Evolutionary conservation across 768 basidiomycete species (phyloP), one percentile per base, ranked within the genome.

Genomic region (Termitomyces sp.): DNA sequence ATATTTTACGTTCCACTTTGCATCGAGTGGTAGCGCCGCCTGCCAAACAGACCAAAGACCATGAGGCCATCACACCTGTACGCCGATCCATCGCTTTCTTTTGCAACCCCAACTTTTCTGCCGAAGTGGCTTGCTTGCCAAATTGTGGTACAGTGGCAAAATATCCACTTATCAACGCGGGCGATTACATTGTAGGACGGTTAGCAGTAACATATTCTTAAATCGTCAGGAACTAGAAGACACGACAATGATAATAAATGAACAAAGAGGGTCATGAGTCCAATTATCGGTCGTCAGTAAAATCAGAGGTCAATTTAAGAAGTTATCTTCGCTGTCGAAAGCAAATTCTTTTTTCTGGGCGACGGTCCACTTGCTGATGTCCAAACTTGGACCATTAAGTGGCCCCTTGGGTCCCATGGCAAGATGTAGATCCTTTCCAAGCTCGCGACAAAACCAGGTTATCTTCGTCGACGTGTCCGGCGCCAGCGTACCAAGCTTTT

Each of bases 41-140:
- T 0, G 76, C 76, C 12, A 70, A 72, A 62, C 74, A 74, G 59
- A 65, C 80, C 54, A 78, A 66, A 59, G 72, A 76, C 8, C 73
- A 70, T 6, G 81, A 84, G 58, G 71, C 67, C n/a, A 68, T 84
- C 55, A 85, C 82, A 1, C 84, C 88, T 0, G 68, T 72, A 9
- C 79, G 91, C 26, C 88, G 90, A 64, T 90, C 88, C 9, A 86
- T 93, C 50, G 91, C 88, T 8, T 93, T 89, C 75, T 93, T 93
- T 71, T 90, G 87, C 74, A 92, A 88, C 62, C 90, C 90, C 3
- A 90, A 92, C 60, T 82, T 80, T 62, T 77, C 77, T 41, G 74
- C 87, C 14, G 73, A 77, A 55, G 84, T 93, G 53, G 73, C 82
- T 15, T 89, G 90, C 60, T 69, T 93, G 26, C 88, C 90, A 19